A percentile compares a stretch with the other conserved stretches of the same genome.
Conservation (phyloP, 768 basidiomycete species). For the Russula olivacea region DNA sequence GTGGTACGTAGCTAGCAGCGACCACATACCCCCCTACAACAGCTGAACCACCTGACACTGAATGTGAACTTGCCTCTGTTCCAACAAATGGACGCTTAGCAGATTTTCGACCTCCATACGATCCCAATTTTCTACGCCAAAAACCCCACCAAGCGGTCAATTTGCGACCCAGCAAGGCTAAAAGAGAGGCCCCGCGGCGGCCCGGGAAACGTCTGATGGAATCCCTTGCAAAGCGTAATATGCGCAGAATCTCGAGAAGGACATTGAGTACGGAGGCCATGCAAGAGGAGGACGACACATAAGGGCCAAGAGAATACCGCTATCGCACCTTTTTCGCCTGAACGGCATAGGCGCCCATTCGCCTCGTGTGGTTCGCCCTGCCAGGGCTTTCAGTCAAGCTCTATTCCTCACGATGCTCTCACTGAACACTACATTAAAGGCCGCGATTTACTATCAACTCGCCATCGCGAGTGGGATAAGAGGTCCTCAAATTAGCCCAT, state of each 20-base stretch:
- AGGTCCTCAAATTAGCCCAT: no score
- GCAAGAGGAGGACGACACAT: not conserved
- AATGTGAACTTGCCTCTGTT: not conserved
- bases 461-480: no score
- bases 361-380: not conserved
- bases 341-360: not conserved
- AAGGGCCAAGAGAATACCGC: no score
- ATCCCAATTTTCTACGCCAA: not conserved
- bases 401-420: no score
- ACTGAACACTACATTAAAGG: no score
- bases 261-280: conserved; percentile 7
- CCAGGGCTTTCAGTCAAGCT: not conserved
- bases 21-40: not conserved
- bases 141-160: not conserved
- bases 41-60: not conserved
- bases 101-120: not conserved
- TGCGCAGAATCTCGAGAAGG: conserved; percentile 2
- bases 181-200: not conserved
- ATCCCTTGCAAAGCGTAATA: not conserved
- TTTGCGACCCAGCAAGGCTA: conserved; percentile 6
- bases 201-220: not conserved
- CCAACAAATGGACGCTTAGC: not conserved
- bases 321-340: not conserved
- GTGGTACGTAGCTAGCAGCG: conserved; percentile 7
- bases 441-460: no score